Evolutionary conservation across 2,329 filamentous ascomycete species (phyloP).

Genomic region (Pestalotiopsis sp.): DNA sequence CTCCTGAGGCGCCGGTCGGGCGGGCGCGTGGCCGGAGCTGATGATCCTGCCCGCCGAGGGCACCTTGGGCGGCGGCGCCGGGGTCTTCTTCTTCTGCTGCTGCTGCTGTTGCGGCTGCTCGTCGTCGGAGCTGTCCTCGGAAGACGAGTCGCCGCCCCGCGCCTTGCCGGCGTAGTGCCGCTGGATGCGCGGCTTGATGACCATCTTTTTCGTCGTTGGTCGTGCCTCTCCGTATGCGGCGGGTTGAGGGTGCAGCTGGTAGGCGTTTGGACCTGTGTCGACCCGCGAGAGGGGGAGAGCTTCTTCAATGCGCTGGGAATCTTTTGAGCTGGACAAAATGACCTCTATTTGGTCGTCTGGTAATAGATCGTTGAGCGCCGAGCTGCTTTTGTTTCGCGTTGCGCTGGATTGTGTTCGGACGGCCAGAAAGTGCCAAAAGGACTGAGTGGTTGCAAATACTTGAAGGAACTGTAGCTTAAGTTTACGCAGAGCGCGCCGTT

Average conservation of each 20-base stretch:
- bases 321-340: too few species aligned
- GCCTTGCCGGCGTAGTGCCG: constrained; percentile 88
- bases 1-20: constrained; percentile 29
- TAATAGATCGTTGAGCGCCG: neutral
- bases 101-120: constrained; percentile 17
- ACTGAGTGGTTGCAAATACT: neutral
- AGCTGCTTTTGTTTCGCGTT: neutral
- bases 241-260: neutral
- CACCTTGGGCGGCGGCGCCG: constrained; percentile 56
- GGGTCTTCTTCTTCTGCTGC: constrained; percentile 16
- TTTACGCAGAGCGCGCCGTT: neutral
- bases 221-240: neutral
- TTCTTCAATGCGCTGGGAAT: too few species aligned
- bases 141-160: constrained; percentile 52
- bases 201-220: neutral
- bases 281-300: too few species aligned
- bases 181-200: constrained; percentile 12
- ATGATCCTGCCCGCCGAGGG: constrained; percentile 59
- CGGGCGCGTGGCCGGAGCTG: constrained; percentile 37
- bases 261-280: neutral
- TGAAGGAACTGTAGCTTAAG: neutral
- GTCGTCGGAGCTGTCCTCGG: constrained; percentile 50
- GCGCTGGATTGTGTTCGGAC: neutral
- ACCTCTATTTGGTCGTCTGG: too few species aligned
- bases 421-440: neutral